Percentiles rank a stretch among this genome's conserved stretches.
phyloP scores from a whole-genome alignment of 73 alveolate genomes.

The Paramecium biaurelia region DNA sequence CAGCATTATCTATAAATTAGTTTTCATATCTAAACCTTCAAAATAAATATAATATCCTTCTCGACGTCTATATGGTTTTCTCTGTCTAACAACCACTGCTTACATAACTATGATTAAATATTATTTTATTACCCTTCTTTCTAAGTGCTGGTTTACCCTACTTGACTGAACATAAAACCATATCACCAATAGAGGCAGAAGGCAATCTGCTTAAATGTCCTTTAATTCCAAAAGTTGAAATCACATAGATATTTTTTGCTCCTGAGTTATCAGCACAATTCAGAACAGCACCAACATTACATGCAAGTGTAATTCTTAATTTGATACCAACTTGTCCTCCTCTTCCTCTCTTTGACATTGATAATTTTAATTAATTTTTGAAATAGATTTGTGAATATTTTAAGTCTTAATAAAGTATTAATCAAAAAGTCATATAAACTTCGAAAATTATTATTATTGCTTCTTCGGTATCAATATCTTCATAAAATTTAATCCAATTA shows the following conservation, averaged over 20 bases:
- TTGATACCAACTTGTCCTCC: slow-evolving; percentile 68
- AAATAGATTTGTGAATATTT: neutral
- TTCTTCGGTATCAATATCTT: neutral
- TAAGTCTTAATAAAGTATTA: neutral
- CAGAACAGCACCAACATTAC: slow-evolving; percentile 87
- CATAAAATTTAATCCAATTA: too few relatives aligned
- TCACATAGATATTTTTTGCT: slow-evolving; percentile 92
- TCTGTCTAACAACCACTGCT: slow-evolving; percentile 97
- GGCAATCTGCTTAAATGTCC: slow-evolving; percentile 78
- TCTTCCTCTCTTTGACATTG: slow-evolving; percentile 66
- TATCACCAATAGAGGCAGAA: slow-evolving; percentile 93
- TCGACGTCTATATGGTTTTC: slow-evolving; percentile 96
- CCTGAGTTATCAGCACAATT: slow-evolving; percentile 96
- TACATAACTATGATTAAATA: slow-evolving; percentile 67
- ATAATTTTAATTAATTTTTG: slow-evolving; percentile 21
- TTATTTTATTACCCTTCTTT: slow-evolving; percentile 81
- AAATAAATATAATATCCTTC: slow-evolving; percentile 97
- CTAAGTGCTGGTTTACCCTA: slow-evolving; percentile 99
- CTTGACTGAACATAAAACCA: slow-evolving; percentile 94
- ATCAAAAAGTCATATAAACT: neutral
- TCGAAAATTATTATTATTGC: neutral
- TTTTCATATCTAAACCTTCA: slow-evolving; percentile 72
- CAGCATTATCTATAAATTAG: slow-evolving; percentile 87
- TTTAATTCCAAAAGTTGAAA: slow-evolving; percentile 80
- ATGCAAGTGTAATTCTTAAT: slow-evolving; percentile 70